These are phyloP conservation scores for Penicillium freii DNA, from an alignment of 2,329 filamentous ascomycete species.

Conservation along the genomic window DNA sequence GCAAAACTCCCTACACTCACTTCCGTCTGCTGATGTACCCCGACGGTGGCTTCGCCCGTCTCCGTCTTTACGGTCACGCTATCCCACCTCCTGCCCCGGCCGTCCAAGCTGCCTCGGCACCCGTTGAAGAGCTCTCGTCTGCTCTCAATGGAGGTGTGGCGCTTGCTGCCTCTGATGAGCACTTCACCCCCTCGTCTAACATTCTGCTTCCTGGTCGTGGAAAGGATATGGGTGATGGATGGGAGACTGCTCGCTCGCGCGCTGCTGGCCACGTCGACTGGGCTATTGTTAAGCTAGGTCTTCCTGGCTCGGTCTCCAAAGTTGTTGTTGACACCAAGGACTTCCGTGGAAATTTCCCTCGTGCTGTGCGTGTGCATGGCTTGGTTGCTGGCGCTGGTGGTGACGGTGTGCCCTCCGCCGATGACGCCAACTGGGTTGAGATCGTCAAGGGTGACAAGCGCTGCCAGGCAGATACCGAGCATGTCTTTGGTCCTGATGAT, in stretches of 20 bases:
- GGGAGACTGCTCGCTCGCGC: slow-evolving; percentile 45
- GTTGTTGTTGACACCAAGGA: slow-evolving; percentile 47
- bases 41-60: slow-evolving; percentile 46
- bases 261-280: slow-evolving; percentile 43
- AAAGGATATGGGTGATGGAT: slow-evolving; percentile 47
- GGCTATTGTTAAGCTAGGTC: slow-evolving; percentile 41
- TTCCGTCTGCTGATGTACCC: slow-evolving; percentile 47
- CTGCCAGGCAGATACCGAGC: slow-evolving; percentile 43
- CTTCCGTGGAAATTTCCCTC: slow-evolving; percentile 47
- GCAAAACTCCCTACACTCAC: slow-evolving; percentile 40
- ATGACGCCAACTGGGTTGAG: slow-evolving; percentile 39
- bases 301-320: slow-evolving; percentile 39
- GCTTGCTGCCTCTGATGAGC: slow-evolving; percentile 42
- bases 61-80: slow-evolving; percentile 45
- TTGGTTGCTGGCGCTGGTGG: slow-evolving; percentile 19
- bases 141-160: slow-evolving; percentile 43
- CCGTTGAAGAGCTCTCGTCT: slow-evolving; percentile 42
- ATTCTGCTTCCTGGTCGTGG: slow-evolving; percentile 44
- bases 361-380: slow-evolving; percentile 41
- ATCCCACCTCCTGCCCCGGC: slow-evolving; percentile 32
- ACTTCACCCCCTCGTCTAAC: slow-evolving; percentile 43
- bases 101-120: neutral
- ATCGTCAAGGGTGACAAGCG: slow-evolving; percentile 38
- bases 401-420: slow-evolving; percentile 31
- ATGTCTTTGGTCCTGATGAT: slow-evolving; percentile 37